Evolutionary conservation across 2,329 filamentous ascomycete species (phyloP), one percentile per base, ranked within the genome.

Genomic region (Aspergillus fumigatus): DNA sequence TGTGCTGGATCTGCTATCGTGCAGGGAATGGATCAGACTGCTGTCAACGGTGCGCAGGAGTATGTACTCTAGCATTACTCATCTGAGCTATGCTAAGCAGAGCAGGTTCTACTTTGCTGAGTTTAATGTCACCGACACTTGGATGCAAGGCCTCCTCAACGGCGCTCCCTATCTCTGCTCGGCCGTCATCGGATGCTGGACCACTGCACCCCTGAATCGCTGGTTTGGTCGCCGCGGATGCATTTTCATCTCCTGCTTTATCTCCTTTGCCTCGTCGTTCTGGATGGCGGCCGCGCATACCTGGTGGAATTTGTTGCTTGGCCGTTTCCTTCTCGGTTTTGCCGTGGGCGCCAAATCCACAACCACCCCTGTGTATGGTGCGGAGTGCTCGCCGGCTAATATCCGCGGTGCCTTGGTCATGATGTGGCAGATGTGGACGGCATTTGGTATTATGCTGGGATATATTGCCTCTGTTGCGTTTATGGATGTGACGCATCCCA

Each of bases 11-110:
- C 79, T 2, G 81, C 82, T 2, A 80, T 80, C 6, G 80, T 83
- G 9, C 84, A 78, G 70, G 79, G 76, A 8, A 80, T 80, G 79
- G 79, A 81, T 54, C 76, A 81, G 53, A 80, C 78, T 0, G 77
- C 75, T 35, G 78, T 79, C 58, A 80, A 81, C 53, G 78, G 78
- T 32, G 76, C 77, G 4, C 73, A 75, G 53, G 67, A 43, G 47
- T 52, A 19, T 14, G 25, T 23, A 10, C 1, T 1, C 17, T 23
- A 4, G 17, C 26, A 35, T 14, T 32, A 2, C 45, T 11, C 27
- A n/a, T 6, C 4, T 27, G 3, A 9, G 19, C 26, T 10, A 17
- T 10, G 10, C 48, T 48, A 29, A 17, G 9, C 4, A 19, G 11
- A 57, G 58, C 47, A 58, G 65, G 27, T 70, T 70, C 55, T 63